Percentiles rank a stretch among this genome's conserved stretches.
phyloP scores from a whole-genome alignment of 2,329 filamentous ascomycete species.

The Neonectria faginata region DNA sequence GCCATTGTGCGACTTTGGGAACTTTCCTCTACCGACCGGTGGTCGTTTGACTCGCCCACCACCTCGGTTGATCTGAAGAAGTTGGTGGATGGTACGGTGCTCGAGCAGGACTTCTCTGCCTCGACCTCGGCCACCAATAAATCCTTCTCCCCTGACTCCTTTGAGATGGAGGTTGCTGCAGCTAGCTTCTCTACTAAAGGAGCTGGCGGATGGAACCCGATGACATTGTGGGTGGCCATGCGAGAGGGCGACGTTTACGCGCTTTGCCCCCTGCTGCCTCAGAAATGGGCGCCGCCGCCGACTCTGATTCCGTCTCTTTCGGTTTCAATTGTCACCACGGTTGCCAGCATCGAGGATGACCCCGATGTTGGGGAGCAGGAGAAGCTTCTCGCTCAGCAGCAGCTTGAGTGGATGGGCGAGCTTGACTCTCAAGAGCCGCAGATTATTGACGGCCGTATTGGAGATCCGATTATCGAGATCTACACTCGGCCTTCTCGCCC shows the following conservation, averaged over 20 bases:
- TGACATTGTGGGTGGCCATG: slow-evolving; percentile 99
- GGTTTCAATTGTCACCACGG: slow-evolving; percentile 82
- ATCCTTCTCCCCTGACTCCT: slow-evolving; percentile 86
- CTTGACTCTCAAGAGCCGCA: slow-evolving; percentile 72
- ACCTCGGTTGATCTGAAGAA: slow-evolving; percentile 90
- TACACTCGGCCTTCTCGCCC: slow-evolving; percentile 69
- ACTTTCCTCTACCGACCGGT: slow-evolving; percentile 82
- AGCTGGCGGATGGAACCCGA: slow-evolving; percentile 89
- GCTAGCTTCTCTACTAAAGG: slow-evolving; percentile 79
- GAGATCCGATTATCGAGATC: slow-evolving; percentile 65
- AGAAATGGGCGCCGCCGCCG: slow-evolving; percentile 83
- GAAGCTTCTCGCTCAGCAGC: slow-evolving; percentile 71
- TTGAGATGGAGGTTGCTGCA: slow-evolving; percentile 94
- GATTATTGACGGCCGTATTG: slow-evolving; percentile 61
- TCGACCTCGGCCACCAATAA: slow-evolving; percentile 79
- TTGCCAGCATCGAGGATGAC: slow-evolving; percentile 72
- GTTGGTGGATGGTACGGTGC: slow-evolving; percentile 83
- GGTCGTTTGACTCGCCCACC: slow-evolving; percentile 86
- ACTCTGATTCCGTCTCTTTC: slow-evolving; percentile 85
- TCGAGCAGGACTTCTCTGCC: slow-evolving; percentile 85
- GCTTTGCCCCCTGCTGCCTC: slow-evolving; percentile 88
- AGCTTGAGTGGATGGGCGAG: slow-evolving; percentile 76
- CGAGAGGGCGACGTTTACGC: slow-evolving; percentile 92
- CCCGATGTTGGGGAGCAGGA: slow-evolving; percentile 62
- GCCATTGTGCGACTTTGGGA: slow-evolving; percentile 93